Evolutionary conservation across 2,329 filamentous ascomycete genomes (phyloP).

Genomic region (Paecilomyces variotii): DNA sequence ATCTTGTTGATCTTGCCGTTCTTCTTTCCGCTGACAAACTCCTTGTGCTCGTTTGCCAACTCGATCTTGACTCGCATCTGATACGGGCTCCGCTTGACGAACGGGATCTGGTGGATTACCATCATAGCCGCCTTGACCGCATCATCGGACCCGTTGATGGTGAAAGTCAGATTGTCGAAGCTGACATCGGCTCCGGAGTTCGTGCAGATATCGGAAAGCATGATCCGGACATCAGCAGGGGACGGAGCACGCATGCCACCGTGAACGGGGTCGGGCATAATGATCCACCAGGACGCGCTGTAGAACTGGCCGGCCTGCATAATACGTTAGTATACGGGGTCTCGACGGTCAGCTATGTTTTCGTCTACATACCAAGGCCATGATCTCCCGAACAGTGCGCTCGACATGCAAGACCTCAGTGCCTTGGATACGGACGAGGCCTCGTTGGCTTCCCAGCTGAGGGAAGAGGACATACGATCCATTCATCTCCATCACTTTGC

Average conservation of each 20-base stretch:
- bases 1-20: constrained; percentile 99
- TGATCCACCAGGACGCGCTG: constrained; percentile 91
- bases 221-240: constrained; percentile 67
- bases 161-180: constrained; percentile 90
- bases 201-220: constrained; percentile 91
- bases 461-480: constrained; percentile 93
- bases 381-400: constrained; percentile 88
- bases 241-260: constrained; percentile 52
- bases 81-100: constrained; percentile 78
- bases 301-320: constrained; percentile 88
- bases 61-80: constrained; percentile 98
- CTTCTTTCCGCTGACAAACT: constrained; percentile 99
- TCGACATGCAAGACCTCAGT: constrained; percentile 91
- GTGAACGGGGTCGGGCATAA: constrained; percentile 61
- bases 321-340: background rate
- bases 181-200: constrained; percentile 92
- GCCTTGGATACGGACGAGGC: constrained; percentile 81
- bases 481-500: constrained; percentile 95
- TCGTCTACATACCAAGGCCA: constrained; percentile 65
- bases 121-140: constrained; percentile 91
- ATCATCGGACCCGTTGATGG: constrained; percentile 91
- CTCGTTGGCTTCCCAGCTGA: constrained; percentile 74
- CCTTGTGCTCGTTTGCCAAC: constrained; percentile 97
- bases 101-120: constrained; percentile 85
- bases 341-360: background rate